A percentile compares a stretch with the other conserved stretches of the same genome.
Conservation (phyloP, 768 basidiomycete genomes). For the Pisolithus tinctorius region DNA sequence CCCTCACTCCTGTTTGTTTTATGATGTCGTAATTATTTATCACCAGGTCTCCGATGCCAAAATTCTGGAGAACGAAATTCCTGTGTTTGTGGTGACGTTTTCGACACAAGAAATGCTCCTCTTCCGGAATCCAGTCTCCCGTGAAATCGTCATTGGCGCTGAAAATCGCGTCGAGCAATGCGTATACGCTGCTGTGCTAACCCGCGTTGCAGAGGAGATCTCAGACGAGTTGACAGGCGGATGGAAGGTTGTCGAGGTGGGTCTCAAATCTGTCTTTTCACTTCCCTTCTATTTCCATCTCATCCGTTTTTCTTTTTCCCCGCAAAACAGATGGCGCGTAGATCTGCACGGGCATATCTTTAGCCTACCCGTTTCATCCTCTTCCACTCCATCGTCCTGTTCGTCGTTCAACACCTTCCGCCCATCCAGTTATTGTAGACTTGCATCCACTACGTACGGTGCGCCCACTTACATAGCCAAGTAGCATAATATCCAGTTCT, state of each 20-base stretch:
- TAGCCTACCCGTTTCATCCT: constrained; percentile 12
- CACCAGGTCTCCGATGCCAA: constrained; percentile 75
- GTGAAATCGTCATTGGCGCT: constrained; percentile 82
- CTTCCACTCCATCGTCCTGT: no score
- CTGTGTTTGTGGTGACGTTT: constrained; percentile 89
- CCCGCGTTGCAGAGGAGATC: constrained; percentile 80
- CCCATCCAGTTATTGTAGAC: no score
- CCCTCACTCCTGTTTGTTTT: neutral
- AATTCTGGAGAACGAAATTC: constrained; percentile 83
- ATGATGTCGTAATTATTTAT: constrained; percentile 1
- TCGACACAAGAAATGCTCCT: constrained; percentile 89
- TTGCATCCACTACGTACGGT: no score
- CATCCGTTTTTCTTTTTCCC: constrained; percentile 1
- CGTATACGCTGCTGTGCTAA: constrained; percentile 86
- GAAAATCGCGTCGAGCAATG: constrained; percentile 92
- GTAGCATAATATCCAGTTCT: no score
- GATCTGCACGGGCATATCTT: constrained; percentile 45
- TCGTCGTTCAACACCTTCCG: no score
- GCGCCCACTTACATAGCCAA: no score
- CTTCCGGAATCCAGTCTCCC: constrained; percentile 85
- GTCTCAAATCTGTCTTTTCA: constrained; percentile 14
- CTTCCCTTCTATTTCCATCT: neutral
- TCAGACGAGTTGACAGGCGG: constrained; percentile 92
- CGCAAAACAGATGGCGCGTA: constrained; percentile 39
- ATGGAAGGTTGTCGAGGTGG: constrained; percentile 96